These are phyloP conservation scores for Shiraia sp. DNA, from an alignment of 2,329 filamentous ascomycete genomes.

Conservation along the genomic window DNA sequence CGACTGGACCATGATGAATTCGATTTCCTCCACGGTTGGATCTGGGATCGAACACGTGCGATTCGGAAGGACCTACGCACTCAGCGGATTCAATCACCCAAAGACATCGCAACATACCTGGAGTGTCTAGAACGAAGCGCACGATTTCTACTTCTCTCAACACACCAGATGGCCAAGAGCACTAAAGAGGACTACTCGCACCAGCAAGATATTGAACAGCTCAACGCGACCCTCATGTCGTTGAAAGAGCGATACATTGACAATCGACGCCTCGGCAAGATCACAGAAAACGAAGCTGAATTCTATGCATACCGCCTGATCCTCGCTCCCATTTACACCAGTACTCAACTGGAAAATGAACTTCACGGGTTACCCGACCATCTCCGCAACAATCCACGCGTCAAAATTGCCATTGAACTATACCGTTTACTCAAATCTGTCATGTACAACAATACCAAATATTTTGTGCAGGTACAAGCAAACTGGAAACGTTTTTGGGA, in stretches of 20 bases:
- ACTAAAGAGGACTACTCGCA: conserved; percentile 53
- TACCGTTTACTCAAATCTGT: conserved; percentile 60
- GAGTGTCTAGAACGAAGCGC: conserved; percentile 66
- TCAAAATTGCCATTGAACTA: conserved; percentile 61
- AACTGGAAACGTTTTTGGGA: conserved; percentile 64
- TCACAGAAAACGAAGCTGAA: conserved; percentile 64
- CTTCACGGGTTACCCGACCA: conserved; percentile 59
- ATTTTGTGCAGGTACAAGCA: conserved; percentile 59
- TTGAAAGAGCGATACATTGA: conserved; percentile 56
- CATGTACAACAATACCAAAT: conserved; percentile 54
- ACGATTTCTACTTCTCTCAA: conserved; percentile 64
- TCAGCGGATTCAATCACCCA: conserved; percentile 59
- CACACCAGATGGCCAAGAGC: conserved; percentile 56
- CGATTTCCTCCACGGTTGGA: conserved; percentile 60
- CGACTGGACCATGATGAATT: conserved; percentile 56
- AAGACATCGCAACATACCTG: conserved; percentile 61
- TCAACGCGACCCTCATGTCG: conserved; percentile 65
- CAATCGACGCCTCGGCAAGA: conserved; percentile 48
- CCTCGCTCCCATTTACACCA: conserved; percentile 50
- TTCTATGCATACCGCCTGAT: conserved; percentile 65
- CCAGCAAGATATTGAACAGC: conserved; percentile 66
- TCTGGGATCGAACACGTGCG: conserved; percentile 68
- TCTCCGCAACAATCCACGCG: conserved; percentile 55
- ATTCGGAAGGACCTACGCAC: conserved; percentile 69
- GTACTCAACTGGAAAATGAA: conserved; percentile 57